Evolutionary conservation across 2,329 filamentous ascomycete species (phyloP), one percentile per base, ranked within the genome.

Genomic region (Aspergillus sp.): DNA sequence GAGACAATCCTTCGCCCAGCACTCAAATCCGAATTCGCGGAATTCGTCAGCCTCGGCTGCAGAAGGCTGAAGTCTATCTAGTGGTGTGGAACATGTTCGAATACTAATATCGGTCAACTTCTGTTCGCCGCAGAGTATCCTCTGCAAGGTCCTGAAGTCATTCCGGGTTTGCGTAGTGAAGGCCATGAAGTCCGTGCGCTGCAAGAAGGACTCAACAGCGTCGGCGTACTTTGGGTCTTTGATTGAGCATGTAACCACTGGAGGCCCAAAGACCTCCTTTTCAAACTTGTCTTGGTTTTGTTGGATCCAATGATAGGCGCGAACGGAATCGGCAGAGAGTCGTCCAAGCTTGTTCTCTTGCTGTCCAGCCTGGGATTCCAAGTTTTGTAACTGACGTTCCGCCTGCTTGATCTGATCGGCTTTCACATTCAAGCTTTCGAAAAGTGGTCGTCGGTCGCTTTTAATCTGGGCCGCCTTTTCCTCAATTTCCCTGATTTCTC

Each of bases 231-330:
- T 83, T 38, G 87, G 82, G 67, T 96, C 86, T 66, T 89, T 92
- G 56, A 97, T 80, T 0, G 89, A 90, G 75, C 92, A 97, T 60
- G 85, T 89, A 32, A 97, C 80, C 70, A 95, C 85, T 0, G 93
- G 88, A 5, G 93, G 93, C 0, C 91, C 92, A 71, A 90, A 92
- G 4, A 97, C 88, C 60, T 89, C 84, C 65, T 89, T 87, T 70
- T 90, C 85, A 65, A 97, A 95, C 52, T 84, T 76, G 57, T 83
- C 72, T 61, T 83, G 84, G 72, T 99, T 87, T 2, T 86, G 75
- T 70, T 91, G 84, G 55, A 98, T 83, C 93, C 94, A 99, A 45
- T 88, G 82, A 87, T 91, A 97, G 2, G 88, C 92, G 65, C 73
- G 80, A 10, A 84, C 84, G 2, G 89, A 86, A 59, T 97, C 90